Base-by-base conservation (phyloP, 169 alveolate species). In the Plasmodium sp. region DNA sequence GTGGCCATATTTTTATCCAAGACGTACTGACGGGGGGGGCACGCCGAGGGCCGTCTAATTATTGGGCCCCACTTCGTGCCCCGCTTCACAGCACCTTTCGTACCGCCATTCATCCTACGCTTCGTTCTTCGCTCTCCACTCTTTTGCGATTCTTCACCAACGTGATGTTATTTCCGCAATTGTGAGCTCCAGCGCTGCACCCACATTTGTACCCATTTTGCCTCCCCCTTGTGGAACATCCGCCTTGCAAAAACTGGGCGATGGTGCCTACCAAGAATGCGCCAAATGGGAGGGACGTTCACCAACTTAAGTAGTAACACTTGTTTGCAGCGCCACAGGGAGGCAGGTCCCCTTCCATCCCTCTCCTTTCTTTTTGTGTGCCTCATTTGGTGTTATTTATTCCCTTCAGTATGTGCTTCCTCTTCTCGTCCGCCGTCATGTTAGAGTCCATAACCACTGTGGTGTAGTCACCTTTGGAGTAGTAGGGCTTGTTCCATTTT, bases 1-100 rank as follows among this genome's bases (percentile, higher is more conserved):
- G 96, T 97, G 18, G 98, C 98, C 22, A 86, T 97, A 54, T 92
- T 92, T 83, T 82, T 92, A 74, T 92, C 95, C 31, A 92, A 81
- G 82, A 71, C 92, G 34, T 92, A 82, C 58, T 92, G 84, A 67
- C 72, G 31, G n/a, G 71, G 31, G 72, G 81, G 39, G 56, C 48
- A 22, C 67, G 27, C 6, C 34, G 43, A 43, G 36, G 27, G 16
- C 6, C 12, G 12, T 34, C 10, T 72, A 34, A 72, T 33, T 72
- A 4, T 34, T 67, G 39, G 5, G 77, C 43, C 39, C 41, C 5
- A 18, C 41, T 67, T 67, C 77, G 41, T 22, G 6, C 16, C 36
- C 7, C 45, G 22, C 16, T 77, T 39, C 45, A 7, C 22, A 51
- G 27, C 9, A 14, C 62, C 62, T 51, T 51, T 14, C 62, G 9